phyloP scores from a whole-genome alignment of 2,329 filamentous ascomycete species.

The Colletotrichum spinosum region DNA sequence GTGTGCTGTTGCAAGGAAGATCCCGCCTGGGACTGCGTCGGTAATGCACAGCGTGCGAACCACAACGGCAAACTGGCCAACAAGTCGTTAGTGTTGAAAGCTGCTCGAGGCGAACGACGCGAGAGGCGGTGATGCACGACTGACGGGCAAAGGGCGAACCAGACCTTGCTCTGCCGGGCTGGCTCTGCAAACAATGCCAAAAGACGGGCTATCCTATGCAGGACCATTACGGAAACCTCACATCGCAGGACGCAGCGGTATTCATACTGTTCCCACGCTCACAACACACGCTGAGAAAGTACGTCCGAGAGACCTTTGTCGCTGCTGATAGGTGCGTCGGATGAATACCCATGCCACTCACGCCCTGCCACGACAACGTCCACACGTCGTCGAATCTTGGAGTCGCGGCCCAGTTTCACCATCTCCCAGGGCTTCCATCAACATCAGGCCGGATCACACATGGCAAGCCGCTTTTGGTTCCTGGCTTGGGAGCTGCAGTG shows the following conservation, averaged over 20 bases:
- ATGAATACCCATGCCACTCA: slow-evolving; percentile 14
- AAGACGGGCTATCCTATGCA: neutral
- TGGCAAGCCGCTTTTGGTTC: neutral
- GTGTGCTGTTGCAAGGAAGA: no score
- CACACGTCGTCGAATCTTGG: slow-evolving; percentile 29
- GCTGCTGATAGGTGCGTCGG: slow-evolving; percentile 9
- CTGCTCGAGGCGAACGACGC: no score
- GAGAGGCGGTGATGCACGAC: slow-evolving; percentile 1
- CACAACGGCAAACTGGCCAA: no score
- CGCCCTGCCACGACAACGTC: slow-evolving; percentile 19
- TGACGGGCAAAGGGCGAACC: slow-evolving; percentile 2
- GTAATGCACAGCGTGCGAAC: no score
- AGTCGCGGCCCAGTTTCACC: slow-evolving; percentile 19
- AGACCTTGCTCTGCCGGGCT: neutral
- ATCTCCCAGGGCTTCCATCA: slow-evolving; percentile 15
- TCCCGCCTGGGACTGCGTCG: no score
- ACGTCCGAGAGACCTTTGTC: neutral
- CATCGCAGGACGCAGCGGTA: neutral
- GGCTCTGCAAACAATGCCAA: slow-evolving; percentile 16
- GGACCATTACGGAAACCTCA: slow-evolving; percentile 6
- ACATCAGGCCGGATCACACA: slow-evolving; percentile 24
- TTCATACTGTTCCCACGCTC: neutral
- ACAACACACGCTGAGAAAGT: neutral
- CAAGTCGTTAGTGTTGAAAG: no score
- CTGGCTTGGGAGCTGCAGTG: no score